Evolutionary conservation across 192 early-diverging fungal genomes (phyloP).

Genomic region (Umbelopsis vinacea): DNA sequence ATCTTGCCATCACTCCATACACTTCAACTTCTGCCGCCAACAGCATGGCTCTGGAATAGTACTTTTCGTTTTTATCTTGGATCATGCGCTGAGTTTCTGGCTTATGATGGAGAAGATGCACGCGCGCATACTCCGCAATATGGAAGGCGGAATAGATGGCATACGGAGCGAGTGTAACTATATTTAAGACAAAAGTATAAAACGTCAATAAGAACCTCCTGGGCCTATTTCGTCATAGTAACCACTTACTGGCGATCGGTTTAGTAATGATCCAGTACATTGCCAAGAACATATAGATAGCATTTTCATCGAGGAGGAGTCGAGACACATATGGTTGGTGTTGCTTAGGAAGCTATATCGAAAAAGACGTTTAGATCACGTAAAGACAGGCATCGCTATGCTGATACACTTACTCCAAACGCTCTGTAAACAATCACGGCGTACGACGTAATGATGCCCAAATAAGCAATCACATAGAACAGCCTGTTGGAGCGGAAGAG

Average conservation of each 20-base stretch:
- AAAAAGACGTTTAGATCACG: neutral
- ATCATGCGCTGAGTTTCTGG: conserved; percentile 29
- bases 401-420: conserved; percentile 28
- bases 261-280: conserved; percentile 33
- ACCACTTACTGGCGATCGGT: conserved; percentile 32
- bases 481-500: conserved; percentile 27
- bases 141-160: conserved; percentile 38
- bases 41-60: conserved; percentile 65
- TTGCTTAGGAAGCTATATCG: neutral
- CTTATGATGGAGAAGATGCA: conserved; percentile 10
- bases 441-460: conserved; percentile 29
- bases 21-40: conserved; percentile 72
- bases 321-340: conserved; percentile 18
- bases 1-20: conserved; percentile 63
- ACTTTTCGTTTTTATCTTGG: conserved; percentile 50
- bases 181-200: neutral
- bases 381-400: neutral
- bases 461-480: conserved; percentile 30
- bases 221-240: neutral
- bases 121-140: conserved; percentile 23
- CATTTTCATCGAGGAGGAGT: conserved; percentile 38
- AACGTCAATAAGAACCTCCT: neutral
- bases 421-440: conserved; percentile 35
- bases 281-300: conserved; percentile 26
- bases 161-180: conserved; percentile 35